Evolutionary conservation across 345 rosid genomes (phyloP), one percentile per base, ranked within the genome.

Genomic region (Salix caprea): DNA sequence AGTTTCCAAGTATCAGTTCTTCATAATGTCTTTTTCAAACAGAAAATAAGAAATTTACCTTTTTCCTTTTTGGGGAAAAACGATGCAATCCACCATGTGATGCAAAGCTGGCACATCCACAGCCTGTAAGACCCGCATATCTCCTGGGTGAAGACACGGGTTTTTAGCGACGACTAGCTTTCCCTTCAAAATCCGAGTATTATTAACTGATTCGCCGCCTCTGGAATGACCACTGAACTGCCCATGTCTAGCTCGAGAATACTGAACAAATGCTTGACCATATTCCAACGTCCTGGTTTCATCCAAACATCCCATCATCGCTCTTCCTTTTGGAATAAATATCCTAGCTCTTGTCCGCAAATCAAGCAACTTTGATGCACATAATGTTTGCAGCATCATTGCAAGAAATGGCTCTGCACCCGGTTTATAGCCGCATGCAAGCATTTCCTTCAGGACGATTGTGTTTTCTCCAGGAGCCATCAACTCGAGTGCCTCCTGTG

Each of bases 71-170:
- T 87, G 90, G 0, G 93, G 93, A 61, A 90, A 90, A 30, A 90
- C 93, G 54, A 85, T 74, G 9, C 92, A 88, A 69, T 90, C 89
- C 67, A 83, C 79, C 91, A 88, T 85, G 67, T 89, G 90, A 80
- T 44, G 74, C 83, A 91, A 56, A 30, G 73, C 83, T 1, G 81
- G 80, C n/a, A 77, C 86, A 30, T 88, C 39, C 9, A 91, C 89
- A 71, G 96, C 93, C 72, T 74, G 32, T 28, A 84, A 80, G 75
- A 86, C 83, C 28, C 85, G 89, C 4, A 87, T 65, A 19, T 88
- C 92, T 54, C 93, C 96, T 7, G 93, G 92, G 82, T 89, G 92
- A 28, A 91, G 76, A 75, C 96, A 88, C 9, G 93, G 92, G 68
- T 91, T 91, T 73, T 91, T 90, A 0, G 87, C 86, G 24, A 91